These are phyloP conservation scores for Calocybe cyanea DNA, from an alignment of 768 basidiomycete genomes.

Conservation along the genomic window DNA sequence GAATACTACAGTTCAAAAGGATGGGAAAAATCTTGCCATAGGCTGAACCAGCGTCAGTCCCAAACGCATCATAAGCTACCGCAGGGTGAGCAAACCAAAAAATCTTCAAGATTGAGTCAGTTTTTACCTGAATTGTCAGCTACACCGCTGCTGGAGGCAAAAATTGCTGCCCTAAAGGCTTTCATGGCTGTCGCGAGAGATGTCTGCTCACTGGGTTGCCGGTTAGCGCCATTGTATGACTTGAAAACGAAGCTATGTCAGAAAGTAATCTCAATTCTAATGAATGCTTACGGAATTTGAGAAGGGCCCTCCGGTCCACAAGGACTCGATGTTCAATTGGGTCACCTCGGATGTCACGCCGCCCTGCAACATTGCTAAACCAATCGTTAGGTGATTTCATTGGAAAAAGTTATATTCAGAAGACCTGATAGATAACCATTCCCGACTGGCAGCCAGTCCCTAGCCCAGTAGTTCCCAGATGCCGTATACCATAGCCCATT, in stretches of 20 bases:
- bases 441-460: slow-evolving; percentile 64
- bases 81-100: no score
- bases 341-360: slow-evolving; percentile 55
- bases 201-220: slow-evolving; percentile 37
- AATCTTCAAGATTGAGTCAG: no score
- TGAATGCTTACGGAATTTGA: slow-evolving; percentile 49
- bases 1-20: not conserved
- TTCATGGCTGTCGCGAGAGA: slow-evolving; percentile 48
- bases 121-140: no score
- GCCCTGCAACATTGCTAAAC: slow-evolving; percentile 60
- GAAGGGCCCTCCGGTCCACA: slow-evolving; percentile 76
- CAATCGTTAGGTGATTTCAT: not conserved
- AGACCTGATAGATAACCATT: slow-evolving; percentile 73
- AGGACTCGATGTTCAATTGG: slow-evolving; percentile 71
- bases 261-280: not conserved
- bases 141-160: no score
- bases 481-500: slow-evolving; percentile 71
- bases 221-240: slow-evolving; percentile 74
- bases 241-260: slow-evolving; percentile 16
- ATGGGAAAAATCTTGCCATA: no score
- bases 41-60: no score
- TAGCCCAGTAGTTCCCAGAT: slow-evolving; percentile 53
- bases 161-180: no score
- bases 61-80: no score
- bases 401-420: no score